Percentiles rank a stretch among this genome's conserved stretches.
These are phyloP conservation scores for Ustulina deusta DNA, from an alignment of 2,329 filamentous ascomycete species.

Conservation along the genomic window DNA sequence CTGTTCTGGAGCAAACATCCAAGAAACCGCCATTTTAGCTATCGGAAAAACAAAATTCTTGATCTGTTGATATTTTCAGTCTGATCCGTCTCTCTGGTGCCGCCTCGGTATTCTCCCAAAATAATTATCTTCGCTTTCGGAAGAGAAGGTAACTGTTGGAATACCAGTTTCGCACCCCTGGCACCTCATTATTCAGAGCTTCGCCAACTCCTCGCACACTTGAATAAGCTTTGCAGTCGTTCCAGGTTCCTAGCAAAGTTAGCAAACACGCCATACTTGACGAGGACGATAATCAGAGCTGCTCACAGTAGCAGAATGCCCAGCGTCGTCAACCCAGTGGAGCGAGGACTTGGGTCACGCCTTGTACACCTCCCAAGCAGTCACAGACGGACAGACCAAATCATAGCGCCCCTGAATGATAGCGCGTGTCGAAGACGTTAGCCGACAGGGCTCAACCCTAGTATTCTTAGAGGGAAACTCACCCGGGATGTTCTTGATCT, in stretches of 20 bases:
- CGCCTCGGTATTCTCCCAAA: no score
- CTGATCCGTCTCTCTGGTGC: no score
- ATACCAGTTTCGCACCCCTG: no score
- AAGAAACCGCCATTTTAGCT: no score
- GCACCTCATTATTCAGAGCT: constrained; percentile 27
- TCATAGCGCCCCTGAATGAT: constrained; percentile 41
- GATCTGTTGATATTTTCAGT: no score
- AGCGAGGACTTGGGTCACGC: constrained; percentile 36
- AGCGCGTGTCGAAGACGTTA: constrained; percentile 16
- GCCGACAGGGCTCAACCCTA: background rate
- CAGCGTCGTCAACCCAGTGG: constrained; percentile 33
- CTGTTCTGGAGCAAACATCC: constrained; percentile 54
- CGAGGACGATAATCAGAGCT: background rate
- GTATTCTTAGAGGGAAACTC: background rate
- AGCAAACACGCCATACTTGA: background rate
- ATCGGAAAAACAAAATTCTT: no score
- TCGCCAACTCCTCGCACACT: constrained; percentile 37
- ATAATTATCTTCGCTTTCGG: no score
- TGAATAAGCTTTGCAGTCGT: constrained; percentile 32
- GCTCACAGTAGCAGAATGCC: constrained; percentile 32
- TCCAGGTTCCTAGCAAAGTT: constrained; percentile 30
- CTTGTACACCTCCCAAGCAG: constrained; percentile 36
- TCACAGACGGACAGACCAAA: constrained; percentile 32
- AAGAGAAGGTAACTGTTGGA: no score
- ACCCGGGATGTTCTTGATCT: constrained; percentile 39